Evolutionary conservation across 1,139 yeast species (phyloP).

Genomic region (Suhomyces maxii): DNA sequence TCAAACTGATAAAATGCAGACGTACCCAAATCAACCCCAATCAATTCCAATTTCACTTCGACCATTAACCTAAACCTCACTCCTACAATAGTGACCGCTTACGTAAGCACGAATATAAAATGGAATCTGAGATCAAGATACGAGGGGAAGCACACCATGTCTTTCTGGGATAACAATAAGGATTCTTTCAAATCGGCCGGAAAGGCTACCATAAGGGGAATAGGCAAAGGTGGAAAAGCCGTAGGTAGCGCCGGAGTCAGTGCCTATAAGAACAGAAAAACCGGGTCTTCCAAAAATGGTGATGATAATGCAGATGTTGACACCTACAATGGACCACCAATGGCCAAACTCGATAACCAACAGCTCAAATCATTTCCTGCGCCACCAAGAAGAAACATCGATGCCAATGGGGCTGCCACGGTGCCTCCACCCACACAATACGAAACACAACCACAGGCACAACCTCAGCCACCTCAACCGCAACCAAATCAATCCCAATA

Average conservation of each 20-base stretch:
- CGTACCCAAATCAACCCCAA: too few species aligned
- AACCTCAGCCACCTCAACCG: slow-evolving; percentile 12
- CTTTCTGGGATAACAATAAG: slow-evolving; percentile 56
- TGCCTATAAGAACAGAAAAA: slow-evolving; percentile 42
- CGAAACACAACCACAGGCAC: background rate
- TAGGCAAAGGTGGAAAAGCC: slow-evolving; percentile 51
- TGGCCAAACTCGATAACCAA: slow-evolving; percentile 28
- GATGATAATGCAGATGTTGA: slow-evolving; percentile 2
- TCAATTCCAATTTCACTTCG: too few species aligned
- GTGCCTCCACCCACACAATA: slow-evolving; percentile 7
- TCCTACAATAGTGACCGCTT: background rate
- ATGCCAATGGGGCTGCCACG: slow-evolving; percentile 3
- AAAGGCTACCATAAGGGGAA: slow-evolving; percentile 45
- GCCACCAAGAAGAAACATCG: slow-evolving; percentile 46
- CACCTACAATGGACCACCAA: slow-evolving; percentile 12
- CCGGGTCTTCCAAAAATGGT: background rate
- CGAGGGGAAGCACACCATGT: slow-evolving; percentile 3
- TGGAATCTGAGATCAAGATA: too few species aligned
- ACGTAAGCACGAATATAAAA: background rate
- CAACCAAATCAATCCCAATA: slow-evolving; percentile 12
- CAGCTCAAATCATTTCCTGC: slow-evolving; percentile 51
- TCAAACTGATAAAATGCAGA: too few species aligned
- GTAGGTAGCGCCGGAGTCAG: slow-evolving; percentile 50
- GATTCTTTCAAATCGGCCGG: slow-evolving; percentile 51
- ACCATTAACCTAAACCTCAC: too few species aligned